phyloP scores from a whole-genome alignment of 2,329 filamentous ascomycete genomes.

The Leptodontidium sp. region DNA sequence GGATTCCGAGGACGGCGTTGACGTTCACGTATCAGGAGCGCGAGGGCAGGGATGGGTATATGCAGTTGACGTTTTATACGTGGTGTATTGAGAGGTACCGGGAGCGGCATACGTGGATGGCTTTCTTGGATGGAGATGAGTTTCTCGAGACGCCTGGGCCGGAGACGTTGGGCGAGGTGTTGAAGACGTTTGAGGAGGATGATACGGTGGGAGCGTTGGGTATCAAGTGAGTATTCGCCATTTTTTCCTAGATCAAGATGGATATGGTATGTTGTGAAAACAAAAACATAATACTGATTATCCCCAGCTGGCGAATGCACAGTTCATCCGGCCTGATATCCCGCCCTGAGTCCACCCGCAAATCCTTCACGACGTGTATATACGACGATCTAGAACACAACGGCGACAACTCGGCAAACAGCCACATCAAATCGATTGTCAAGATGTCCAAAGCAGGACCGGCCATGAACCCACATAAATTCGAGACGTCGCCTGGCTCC shows the following conservation, averaged over 20 bases:
- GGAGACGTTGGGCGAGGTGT: conserved; percentile 42
- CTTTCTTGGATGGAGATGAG: conserved; percentile 47
- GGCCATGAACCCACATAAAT: conserved; percentile 41
- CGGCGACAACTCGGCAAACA: conserved; percentile 41
- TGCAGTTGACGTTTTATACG: conserved; percentile 39
- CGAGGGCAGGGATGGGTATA: conserved; percentile 14
- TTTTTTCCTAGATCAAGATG: neutral
- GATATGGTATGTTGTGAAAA: neutral
- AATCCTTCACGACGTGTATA: conserved; percentile 46
- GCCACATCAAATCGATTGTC: conserved; percentile 47
- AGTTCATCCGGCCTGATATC: conserved; percentile 42
- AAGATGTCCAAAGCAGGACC: conserved; percentile 40
- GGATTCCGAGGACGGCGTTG: conserved; percentile 36
- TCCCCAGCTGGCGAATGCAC: conserved; percentile 44
- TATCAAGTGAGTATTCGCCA: conserved; percentile 38
- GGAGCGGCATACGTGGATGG: conserved; percentile 46
- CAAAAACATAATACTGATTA: conserved; percentile 18
- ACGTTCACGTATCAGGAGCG: conserved; percentile 40
- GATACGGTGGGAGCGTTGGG: conserved; percentile 45
- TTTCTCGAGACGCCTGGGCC: conserved; percentile 37
- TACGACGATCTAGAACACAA: conserved; percentile 35
- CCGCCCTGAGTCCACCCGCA: conserved; percentile 40
- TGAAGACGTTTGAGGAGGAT: conserved; percentile 41
- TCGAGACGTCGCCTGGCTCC: conserved; percentile 33
- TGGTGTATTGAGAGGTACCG: conserved; percentile 39